Percentiles rank a stretch among this genome's conserved stretches.
Conservation (phyloP, 1,139 yeast genomes). For the Groenewaldozyma sp. region DNA sequence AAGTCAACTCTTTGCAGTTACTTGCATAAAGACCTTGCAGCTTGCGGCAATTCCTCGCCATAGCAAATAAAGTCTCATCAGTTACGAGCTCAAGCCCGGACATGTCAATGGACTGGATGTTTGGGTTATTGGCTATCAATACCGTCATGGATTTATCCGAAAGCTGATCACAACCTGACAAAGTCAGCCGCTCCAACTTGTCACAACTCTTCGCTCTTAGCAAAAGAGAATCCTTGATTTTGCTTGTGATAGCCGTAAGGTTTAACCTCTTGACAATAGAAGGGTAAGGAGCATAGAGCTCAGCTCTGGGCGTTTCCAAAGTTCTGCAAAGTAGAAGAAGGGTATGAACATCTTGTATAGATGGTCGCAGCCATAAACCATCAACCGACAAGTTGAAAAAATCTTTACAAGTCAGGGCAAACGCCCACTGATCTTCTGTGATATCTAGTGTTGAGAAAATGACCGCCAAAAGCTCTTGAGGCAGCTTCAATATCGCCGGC, state of each 20-base stretch:
- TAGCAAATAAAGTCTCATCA: slow-evolving; percentile 61
- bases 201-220: slow-evolving; percentile 38
- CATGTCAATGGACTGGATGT: slow-evolving; percentile 78
- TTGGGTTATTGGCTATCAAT: slow-evolving; percentile 55
- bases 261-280: slow-evolving; percentile 70
- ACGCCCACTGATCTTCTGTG: slow-evolving; percentile 53
- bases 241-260: slow-evolving; percentile 61
- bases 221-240: slow-evolving; percentile 55
- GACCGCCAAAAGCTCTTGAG: slow-evolving; percentile 70
- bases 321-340: slow-evolving; percentile 26
- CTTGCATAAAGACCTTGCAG: slow-evolving; percentile 90
- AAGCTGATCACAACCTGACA: slow-evolving; percentile 68
- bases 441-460: slow-evolving; percentile 61
- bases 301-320: slow-evolving; percentile 8
- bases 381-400: slow-evolving; percentile 80
- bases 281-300: slow-evolving; percentile 45
- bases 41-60: slow-evolving; percentile 63
- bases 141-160: slow-evolving; percentile 52
- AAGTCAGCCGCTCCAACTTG: slow-evolving; percentile 73
- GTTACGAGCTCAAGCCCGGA: slow-evolving; percentile 67
- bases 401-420: slow-evolving; percentile 68
- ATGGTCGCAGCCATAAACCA: slow-evolving; percentile 83
- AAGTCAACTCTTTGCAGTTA: slow-evolving; percentile 63
- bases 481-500: slow-evolving; percentile 51
- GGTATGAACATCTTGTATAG: slow-evolving; percentile 49